Conservation (phyloP, 371 early-diverging fungal species). For the Capniomyces stellatus region DNA sequence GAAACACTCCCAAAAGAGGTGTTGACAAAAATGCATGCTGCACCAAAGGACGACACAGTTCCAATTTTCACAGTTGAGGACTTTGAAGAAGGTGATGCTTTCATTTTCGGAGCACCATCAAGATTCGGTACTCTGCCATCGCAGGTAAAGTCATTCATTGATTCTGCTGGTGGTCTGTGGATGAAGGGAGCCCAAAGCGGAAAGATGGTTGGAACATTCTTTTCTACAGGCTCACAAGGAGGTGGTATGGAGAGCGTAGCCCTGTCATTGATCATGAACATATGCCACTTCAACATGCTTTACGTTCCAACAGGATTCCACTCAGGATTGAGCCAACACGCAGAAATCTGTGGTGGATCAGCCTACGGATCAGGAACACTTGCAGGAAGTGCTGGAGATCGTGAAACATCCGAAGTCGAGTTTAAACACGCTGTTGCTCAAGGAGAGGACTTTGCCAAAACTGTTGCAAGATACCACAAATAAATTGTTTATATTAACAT, state of each 20-base stretch:
- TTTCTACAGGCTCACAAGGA: constrained; percentile 42
- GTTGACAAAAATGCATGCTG: constrained; percentile 46
- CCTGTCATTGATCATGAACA: constrained; percentile 39
- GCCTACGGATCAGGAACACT: constrained; percentile 48
- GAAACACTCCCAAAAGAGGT: constrained; percentile 15
- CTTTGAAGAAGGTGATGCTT: constrained; percentile 43
- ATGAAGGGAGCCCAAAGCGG: constrained; percentile 32
- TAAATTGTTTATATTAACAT: too few species aligned
- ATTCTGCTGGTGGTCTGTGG: constrained; percentile 58
- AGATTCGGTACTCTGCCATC: constrained; percentile 45
- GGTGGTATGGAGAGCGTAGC: constrained; percentile 65
- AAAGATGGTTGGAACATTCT: constrained; percentile 50
- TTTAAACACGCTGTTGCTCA: constrained; percentile 33
- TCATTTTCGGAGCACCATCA: constrained; percentile 57
- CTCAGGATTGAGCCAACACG: constrained; percentile 25
- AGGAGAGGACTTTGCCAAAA: constrained; percentile 36
- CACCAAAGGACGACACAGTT: constrained; percentile 29
- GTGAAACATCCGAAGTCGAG: constrained; percentile 39
- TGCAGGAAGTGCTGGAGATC: constrained; percentile 45
- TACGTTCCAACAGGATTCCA: constrained; percentile 49
- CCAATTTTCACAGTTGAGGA: constrained; percentile 36
- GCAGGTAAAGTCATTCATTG: constrained; percentile 40
- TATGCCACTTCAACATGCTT: constrained; percentile 53
- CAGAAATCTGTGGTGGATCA: constrained; percentile 31
- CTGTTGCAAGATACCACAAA: constrained; percentile 19